Base-by-base conservation (phyloP, 2,329 filamentous ascomycete genomes). In the Colletotrichum caudatum region DNA sequence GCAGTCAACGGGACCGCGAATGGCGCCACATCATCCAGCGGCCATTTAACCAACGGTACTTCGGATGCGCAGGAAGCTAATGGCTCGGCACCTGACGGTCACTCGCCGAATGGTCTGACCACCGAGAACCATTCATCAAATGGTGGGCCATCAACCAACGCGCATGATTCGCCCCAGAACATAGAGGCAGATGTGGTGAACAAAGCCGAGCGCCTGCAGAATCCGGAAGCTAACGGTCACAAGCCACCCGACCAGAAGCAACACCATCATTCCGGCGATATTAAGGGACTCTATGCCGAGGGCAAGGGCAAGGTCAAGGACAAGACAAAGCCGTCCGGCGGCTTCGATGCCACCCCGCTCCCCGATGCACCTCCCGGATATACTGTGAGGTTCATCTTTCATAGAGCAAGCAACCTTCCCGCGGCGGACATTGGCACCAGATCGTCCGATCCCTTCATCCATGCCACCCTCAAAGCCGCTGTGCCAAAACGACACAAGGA, bases 331-430 rank as follows among this genome's bases (percentile, higher is more conserved):
- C 93, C 93, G 0, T 88, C 91, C 0, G 94, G 94, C 39, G 94
- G 94, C 44, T 96, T 90, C 80, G 94, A 97, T 80, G 80, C 84
- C 46, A 97, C 94, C 0, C 93, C 94, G 1, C 85, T 97, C 11
- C 93, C 94, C 0, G 82, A 88, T 76, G 90, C 90, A 5, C 91
- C 92, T 11, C 90, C 91, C 9, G 94, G 95, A 35, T 98, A 93
- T 82, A 97, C 94, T 0, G 80, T 98, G 74, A 92, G 91, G 78
- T 92, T 98, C 82, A 94, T 90, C 62, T 94, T 98, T 79, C 92
- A 95, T 80, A 87, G 89, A 70, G 95, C 95, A 1, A 85, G 85
- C 73, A 94, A 97, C 78, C 88, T 98, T 3, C 94, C 95, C 1
- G 89, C 93, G 57, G 93, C 92, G 67, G 95, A 98, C 81, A 84